phyloP scores from a whole-genome alignment of 257 asterid species.

The Solanum tarijense region DNA sequence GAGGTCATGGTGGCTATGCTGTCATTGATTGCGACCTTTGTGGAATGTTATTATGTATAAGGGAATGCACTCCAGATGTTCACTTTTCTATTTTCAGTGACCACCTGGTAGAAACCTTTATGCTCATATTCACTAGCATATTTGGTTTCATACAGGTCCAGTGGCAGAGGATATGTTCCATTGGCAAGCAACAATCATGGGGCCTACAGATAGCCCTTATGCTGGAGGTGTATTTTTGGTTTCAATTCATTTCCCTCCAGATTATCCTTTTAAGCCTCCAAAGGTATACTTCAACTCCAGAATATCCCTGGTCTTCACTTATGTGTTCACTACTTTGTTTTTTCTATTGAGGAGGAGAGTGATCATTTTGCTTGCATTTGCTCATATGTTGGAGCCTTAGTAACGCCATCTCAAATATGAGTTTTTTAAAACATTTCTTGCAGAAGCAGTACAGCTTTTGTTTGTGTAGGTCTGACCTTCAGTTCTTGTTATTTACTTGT shows the following conservation, averaged over 20 bases:
- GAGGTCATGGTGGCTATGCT: not conserved
- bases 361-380: not conserved
- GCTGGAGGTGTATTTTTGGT: constrained; percentile 38
- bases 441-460: not conserved
- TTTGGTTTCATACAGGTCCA: not conserved
- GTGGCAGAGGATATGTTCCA: constrained; percentile 24
- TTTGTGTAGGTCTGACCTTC: not conserved
- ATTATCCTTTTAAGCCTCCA: constrained; percentile 41
- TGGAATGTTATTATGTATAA: not conserved
- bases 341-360: not conserved
- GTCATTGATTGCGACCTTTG: not conserved
- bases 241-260: constrained; percentile 41
- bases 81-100: not conserved
- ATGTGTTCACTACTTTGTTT: not conserved
- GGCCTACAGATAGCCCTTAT: constrained; percentile 39
- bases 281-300: constrained; percentile 14
- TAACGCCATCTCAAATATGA: not conserved
- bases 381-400: not conserved
- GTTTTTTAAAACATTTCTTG: not conserved
- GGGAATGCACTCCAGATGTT: not conserved
- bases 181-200: constrained; percentile 45
- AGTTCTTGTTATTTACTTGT: not conserved
- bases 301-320: not conserved
- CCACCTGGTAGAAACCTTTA: not conserved
- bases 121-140: not conserved